Base-by-base conservation (phyloP, 257 asterid genomes). In the Forsythia suspensa region DNA sequence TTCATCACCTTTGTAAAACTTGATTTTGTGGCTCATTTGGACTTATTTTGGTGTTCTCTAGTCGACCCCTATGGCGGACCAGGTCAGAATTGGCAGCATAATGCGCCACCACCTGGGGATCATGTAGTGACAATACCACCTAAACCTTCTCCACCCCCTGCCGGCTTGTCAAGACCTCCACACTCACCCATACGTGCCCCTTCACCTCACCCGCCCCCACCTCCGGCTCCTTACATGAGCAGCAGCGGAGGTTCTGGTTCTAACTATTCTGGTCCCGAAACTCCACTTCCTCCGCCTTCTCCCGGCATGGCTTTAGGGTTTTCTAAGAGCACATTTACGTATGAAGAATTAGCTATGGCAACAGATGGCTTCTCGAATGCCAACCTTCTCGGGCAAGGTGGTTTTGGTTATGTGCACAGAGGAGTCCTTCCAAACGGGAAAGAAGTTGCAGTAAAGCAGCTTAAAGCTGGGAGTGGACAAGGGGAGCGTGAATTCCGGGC, bases 371-470 rank as follows among this genome's bases (percentile, higher is more conserved):
- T 93, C 88, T 91, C 99, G 0, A 81, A 89, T 15, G 97, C 96
- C 16, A 95, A 92, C 87, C 95, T 95, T 77, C 94, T 95, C 4
- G 98, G 98, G 70, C 99, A 95, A 86, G 99, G 99, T 57, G 99
- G 98, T 65, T 95, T 95, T 63, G 99, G 99, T 20, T 95, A 89
- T 76, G 99, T 95, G 73, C 98, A 95, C 37, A 86, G 83, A 80
- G 99, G 99, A 44, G 79, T 95, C 52, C 94, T 95, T 71, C 95
- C 98, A 7, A 91, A 86, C 29, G 97, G 97, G 16, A 95, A 88
- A 83, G 98, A 92, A 82, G 94, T 95, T 9, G 99, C 99, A 0
- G 87, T 95, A 63, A 95, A 93, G 82, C 91, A 90, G 86, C 89
- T 93, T 0, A 93, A 95, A 84, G 94, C 91, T n/a, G 99, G 97